Evolutionary conservation across 371 early-diverging fungal species (phyloP).

Genomic region (Zychaea mexicana): DNA sequence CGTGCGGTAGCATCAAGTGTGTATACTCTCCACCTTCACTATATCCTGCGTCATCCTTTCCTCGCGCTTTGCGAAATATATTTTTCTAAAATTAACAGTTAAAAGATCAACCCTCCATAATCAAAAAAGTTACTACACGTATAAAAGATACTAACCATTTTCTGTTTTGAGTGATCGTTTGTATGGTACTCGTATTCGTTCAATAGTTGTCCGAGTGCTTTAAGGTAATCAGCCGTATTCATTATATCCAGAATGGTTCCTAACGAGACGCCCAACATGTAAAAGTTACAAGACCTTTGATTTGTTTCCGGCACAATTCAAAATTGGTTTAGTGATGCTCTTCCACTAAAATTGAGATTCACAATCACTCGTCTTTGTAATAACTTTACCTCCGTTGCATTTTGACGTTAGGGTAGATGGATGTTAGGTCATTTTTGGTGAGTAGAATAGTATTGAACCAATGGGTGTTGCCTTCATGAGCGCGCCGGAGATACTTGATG

Average conservation of each 20-base stretch:
- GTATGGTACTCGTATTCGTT: conserved; percentile 61
- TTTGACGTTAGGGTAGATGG: conserved; percentile 40
- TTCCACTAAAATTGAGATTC: not conserved
- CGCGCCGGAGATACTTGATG: conserved; percentile 61
- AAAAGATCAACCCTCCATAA: too few relatives aligned
- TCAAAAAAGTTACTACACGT: too few relatives aligned
- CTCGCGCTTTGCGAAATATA: conserved; percentile 54
- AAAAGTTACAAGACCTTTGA: conserved; percentile 62
- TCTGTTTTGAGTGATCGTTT: conserved; percentile 52
- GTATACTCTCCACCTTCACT: conserved; percentile 47
- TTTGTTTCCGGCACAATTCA: too few relatives aligned
- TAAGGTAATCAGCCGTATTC: conserved; percentile 65
- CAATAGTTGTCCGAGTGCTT: conserved; percentile 60
- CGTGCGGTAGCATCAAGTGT: conserved; percentile 48
- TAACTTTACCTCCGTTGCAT: conserved; percentile 43
- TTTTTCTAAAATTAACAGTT: conserved; percentile 51
- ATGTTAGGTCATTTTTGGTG: conserved; percentile 48
- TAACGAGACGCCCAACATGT: conserved; percentile 64
- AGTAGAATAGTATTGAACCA: conserved; percentile 66
- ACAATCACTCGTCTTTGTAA: not conserved
- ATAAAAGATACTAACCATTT: too few relatives aligned
- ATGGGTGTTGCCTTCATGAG: conserved; percentile 58
- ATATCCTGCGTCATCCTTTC: conserved; percentile 39
- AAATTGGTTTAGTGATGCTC: too few relatives aligned
- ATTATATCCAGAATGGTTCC: conserved; percentile 66